phyloP scores from a whole-genome alignment of 2,329 filamentous ascomycete genomes.

The Clarireedia sp. region DNA sequence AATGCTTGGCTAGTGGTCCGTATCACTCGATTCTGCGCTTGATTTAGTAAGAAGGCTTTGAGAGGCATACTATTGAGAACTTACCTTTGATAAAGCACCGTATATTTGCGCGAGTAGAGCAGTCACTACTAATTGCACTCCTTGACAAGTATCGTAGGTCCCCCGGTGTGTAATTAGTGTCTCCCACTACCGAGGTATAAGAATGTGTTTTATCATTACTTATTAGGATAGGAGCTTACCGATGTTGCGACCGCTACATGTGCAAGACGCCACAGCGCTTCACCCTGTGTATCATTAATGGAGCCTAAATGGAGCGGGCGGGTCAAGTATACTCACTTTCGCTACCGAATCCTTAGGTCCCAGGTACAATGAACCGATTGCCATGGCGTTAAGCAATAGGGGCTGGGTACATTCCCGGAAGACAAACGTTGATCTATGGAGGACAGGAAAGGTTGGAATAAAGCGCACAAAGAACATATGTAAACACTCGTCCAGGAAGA shows the following conservation, averaged over 20 bases:
- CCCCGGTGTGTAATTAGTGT: constrained; percentile 36
- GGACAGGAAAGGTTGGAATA: constrained; percentile 38
- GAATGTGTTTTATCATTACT: background rate
- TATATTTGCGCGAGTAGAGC: constrained; percentile 37
- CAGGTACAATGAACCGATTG: constrained; percentile 38
- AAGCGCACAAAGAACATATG: constrained; percentile 41
- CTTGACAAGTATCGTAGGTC: constrained; percentile 35
- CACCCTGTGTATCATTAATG: constrained; percentile 26
- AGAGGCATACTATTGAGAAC: background rate
- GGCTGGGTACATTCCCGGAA: constrained; percentile 37
- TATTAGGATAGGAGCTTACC: background rate
- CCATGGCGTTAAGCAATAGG: constrained; percentile 37
- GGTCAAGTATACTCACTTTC: constrained; percentile 22
- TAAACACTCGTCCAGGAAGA: constrained; percentile 38
- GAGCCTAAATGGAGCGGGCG: background rate
- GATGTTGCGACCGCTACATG: constrained; percentile 38
- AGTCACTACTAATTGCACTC: constrained; percentile 37
- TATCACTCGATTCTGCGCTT: constrained; percentile 31
- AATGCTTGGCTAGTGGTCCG: constrained; percentile 38
- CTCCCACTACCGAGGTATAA: constrained; percentile 31
- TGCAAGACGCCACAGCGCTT: constrained; percentile 37
- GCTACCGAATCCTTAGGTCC: constrained; percentile 36
- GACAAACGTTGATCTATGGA: constrained; percentile 37
- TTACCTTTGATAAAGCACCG: constrained; percentile 32
- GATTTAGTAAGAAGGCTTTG: background rate